Conservation (phyloP, 1,284 basidiomycete species). For the Ustilago esculenta region DNA sequence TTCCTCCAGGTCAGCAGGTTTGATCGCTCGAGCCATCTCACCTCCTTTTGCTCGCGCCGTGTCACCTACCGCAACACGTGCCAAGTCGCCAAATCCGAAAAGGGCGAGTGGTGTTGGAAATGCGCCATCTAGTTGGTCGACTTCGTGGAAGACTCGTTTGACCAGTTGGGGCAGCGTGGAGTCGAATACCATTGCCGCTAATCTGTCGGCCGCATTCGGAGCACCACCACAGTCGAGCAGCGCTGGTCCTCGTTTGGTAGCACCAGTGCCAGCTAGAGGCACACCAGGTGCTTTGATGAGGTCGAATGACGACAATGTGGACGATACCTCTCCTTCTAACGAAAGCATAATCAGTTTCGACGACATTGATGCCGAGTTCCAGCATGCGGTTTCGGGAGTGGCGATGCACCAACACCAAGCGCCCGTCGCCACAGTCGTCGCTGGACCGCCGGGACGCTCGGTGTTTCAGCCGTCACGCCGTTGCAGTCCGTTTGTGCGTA, state of each 20-base stretch:
- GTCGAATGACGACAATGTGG: constrained; percentile 8
- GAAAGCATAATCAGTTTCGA: constrained; percentile 27
- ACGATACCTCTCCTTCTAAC: constrained; percentile 17
- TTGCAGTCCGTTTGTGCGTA: constrained; percentile 8
- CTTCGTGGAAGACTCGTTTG: constrained; percentile 26
- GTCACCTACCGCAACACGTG: too few relatives aligned
- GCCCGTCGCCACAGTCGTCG: neutral
- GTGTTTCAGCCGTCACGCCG: neutral
- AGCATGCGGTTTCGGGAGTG: constrained; percentile 17
- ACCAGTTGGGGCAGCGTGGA: constrained; percentile 30
- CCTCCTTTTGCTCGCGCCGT: constrained; percentile 22
- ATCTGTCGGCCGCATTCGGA: constrained; percentile 1
- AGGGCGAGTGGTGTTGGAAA: constrained; percentile 7
- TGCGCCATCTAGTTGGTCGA: constrained; percentile 2
- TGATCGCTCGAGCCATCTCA: constrained; percentile 37
- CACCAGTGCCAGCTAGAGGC: constrained; percentile 26
- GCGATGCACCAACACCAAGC: constrained; percentile 5
- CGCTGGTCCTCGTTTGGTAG: constrained; percentile 23
- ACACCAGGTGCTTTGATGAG: constrained; percentile 11
- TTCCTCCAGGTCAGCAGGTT: neutral
- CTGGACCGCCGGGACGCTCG: neutral
- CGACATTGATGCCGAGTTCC: constrained; percentile 29
- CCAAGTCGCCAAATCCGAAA: constrained; percentile 19
- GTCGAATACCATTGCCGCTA: constrained; percentile 8
- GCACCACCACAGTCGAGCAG: neutral